Evolutionary conservation across 1,139 yeast genomes (phyloP).

Genomic region (Tardiomyces digboiensis): DNA sequence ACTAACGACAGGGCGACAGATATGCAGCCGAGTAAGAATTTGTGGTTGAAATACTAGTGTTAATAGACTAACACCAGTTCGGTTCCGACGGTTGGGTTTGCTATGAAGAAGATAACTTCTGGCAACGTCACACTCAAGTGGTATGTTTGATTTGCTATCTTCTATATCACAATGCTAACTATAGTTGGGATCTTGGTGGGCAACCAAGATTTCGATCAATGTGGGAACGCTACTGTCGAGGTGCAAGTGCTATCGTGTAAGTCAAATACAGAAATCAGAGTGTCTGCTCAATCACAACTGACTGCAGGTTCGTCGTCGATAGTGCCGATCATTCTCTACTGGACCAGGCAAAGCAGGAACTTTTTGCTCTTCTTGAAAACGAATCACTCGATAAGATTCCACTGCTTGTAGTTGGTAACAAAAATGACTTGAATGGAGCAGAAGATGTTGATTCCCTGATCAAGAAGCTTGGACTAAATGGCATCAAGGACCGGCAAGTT

Average conservation of each 20-base stretch:
- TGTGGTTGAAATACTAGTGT: not conserved
- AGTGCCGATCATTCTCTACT: slow-evolving; percentile 25
- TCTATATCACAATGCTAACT: not conserved
- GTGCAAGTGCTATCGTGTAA: slow-evolving; percentile 28
- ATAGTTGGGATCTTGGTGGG: slow-evolving; percentile 31
- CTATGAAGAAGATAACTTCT: slow-evolving; percentile 28
- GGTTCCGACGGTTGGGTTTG: slow-evolving; percentile 32
- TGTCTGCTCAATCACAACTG: not conserved
- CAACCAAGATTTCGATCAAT: slow-evolving; percentile 32
- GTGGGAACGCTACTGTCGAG: slow-evolving; percentile 34
- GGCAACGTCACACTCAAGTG: slow-evolving; percentile 32
- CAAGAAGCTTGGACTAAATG: slow-evolving; percentile 22
- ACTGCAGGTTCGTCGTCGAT: slow-evolving; percentile 25
- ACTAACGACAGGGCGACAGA: not conserved
- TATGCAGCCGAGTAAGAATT: not conserved
- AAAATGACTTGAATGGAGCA: slow-evolving; percentile 28
- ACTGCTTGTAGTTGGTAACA: slow-evolving; percentile 29
- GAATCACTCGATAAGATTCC: slow-evolving; percentile 29
- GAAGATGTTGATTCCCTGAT: slow-evolving; percentile 26
- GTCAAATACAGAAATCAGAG: slow-evolving; percentile 11
- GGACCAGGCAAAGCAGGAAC: slow-evolving; percentile 24
- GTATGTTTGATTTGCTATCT: not conserved
- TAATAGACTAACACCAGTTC: slow-evolving; percentile 20
- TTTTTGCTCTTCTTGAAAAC: slow-evolving; percentile 23
- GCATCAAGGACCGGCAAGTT: slow-evolving; percentile 26